Base-by-base conservation (phyloP, 306 rosid species). In the barrel medic (Medicago truncatula) region DNA sequence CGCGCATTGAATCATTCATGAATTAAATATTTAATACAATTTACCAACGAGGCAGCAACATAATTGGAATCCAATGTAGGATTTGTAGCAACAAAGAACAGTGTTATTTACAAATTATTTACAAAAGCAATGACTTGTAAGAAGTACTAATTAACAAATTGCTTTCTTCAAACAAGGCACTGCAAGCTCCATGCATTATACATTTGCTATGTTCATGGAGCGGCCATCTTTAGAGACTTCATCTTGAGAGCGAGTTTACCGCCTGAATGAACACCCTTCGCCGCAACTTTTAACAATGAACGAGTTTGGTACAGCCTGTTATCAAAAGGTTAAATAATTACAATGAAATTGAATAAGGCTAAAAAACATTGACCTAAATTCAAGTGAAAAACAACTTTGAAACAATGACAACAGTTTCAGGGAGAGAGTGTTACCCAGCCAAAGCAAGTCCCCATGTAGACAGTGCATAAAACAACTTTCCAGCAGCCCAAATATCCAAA, bases 391-490 rank as follows among this genome's bases (percentile, higher is more conserved):
- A 38, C 71, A 70, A 10, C 73, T 60, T 60, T 15, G 52, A 50
- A 13, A 34, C 47, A 18, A 54, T 50, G 70, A 20, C 69, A 63
- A 49, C 58, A 57, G 70, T 54, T 63, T 56, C 11, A 49, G 68
- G 20, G 41, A 70, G 82, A 23, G 38, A 23, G 71, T 39, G 82
- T 79, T 80, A 95, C 97, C 97, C 97, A 0, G 89, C 84, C 76
- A 95, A 87, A 78, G 99, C 91, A 83, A 95, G 97, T 77, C 99
- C 99, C 99, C 99, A 95, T 39, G 97, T 90, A 84, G 97, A 84
- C 28, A 95, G 79, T 44, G 96, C 46, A 83, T 92, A 95, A 67
- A 95, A 90, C 84, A 92, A 49, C 78, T 69, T 87, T 56, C 99
- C 97, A 25, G 99, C 97, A 78, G 86, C 79, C 97, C 99, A 92